Base-by-base conservation (phyloP, 805 yeast genomes). In the Teunomyces gatunensis region DNA sequence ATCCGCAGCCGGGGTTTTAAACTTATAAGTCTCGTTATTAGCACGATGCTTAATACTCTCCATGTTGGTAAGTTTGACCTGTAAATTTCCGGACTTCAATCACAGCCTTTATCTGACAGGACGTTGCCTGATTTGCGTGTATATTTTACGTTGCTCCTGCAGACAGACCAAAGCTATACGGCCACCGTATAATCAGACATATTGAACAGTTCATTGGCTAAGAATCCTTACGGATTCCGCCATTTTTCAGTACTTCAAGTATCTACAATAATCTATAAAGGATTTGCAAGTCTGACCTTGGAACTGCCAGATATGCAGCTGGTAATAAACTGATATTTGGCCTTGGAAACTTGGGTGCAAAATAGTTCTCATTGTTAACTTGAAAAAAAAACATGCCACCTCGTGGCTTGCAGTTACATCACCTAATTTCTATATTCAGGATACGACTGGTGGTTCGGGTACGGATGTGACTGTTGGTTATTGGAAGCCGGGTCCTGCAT, bases 1-100 rank as follows among this genome's bases (percentile, higher is more conserved):
- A 50, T 71, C 74, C 3, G 78, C 76, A 21, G 73, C 62, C 2
- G 77, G 75, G 1, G 75, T 66, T 29, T 42, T 47, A 45, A 69
- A 60, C 18, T 66, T 59, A 50, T 59, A 69, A 9, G 72, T 64
- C 47, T 61, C 48, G 47, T 58, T 57, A 33, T 57, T 47, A n/a
- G 45, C 50, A 37, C 69, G 53, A 44, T 67, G 69, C 35, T 50
- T 63, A 43, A 65, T 63, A n/a, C 52, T 47, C 29, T 44, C 50
- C 61, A 57, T 57, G 12, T 21, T 46, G 29, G 44, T 10, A 10
- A 27, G 13, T 12, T 21, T 12, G 18, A 7, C 17, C 20, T 34
- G 10, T 6, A 34, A 44, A n/a, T 15, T 12, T 17, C n/a, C 18
- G 17, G 21, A 9, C 34, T 13, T 32, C 34, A 18, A 35, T 6